phyloP scores from a whole-genome alignment of 192 early-diverging fungal species.

The Chytriomyces confervae region DNA sequence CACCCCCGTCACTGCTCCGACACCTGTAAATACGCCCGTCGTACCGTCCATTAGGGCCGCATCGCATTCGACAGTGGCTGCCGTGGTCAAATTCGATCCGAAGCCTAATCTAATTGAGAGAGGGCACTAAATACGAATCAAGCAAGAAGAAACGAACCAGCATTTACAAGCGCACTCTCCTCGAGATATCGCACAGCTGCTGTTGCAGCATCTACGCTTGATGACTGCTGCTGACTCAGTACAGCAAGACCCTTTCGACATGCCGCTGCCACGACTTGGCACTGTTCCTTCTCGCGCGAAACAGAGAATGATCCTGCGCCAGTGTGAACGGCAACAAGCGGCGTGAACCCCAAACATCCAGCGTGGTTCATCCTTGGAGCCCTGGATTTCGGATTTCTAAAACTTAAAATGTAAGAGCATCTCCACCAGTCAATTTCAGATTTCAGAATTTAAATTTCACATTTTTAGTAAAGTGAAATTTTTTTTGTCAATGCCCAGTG shows the following conservation, averaged over 20 bases:
- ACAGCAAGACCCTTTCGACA: neutral
- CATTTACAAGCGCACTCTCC: neutral
- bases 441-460: no score
- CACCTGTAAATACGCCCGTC: constrained; percentile 71
- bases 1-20: constrained; percentile 73
- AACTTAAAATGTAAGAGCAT: no score
- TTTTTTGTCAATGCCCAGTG: no score
- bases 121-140: neutral
- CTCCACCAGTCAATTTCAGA: no score
- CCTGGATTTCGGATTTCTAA: no score
- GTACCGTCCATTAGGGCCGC: constrained; percentile 77
- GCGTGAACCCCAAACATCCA: neutral
- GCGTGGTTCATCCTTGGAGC: no score
- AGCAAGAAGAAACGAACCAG: neutral
- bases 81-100: constrained; percentile 81
- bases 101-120: constrained; percentile 18
- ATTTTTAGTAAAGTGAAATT: no score
- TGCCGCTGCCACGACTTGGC: neutral
- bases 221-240: neutral
- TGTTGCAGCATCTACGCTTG: neutral
- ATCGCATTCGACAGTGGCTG: constrained; percentile 83
- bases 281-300: neutral
- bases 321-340: constrained; percentile 47
- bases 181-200: neutral
- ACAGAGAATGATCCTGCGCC: constrained; percentile 49